A percentile compares a stretch with the other conserved stretches of the same genome.
These are phyloP conservation scores for Macrophomina tecta DNA, from an alignment of 2,329 filamentous ascomycete genomes.

Conservation along the genomic window DNA sequence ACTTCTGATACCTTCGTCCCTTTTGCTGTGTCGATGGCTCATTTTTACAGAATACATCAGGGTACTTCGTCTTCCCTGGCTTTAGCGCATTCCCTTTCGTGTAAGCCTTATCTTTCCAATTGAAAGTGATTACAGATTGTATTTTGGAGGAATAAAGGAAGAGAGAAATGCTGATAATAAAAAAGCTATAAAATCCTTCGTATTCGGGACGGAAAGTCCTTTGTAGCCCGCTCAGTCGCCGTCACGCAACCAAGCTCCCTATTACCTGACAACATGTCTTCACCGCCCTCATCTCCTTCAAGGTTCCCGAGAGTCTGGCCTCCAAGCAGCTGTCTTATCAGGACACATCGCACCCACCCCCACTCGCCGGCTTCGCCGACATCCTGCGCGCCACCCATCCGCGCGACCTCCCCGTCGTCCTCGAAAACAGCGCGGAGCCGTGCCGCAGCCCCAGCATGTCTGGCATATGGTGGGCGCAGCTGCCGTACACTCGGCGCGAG, in stretches of 20 bases:
- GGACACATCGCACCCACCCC: neutral
- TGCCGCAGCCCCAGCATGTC: neutral
- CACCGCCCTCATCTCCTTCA: conserved; percentile 3
- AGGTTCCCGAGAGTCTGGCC: neutral
- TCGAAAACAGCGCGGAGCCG: neutral
- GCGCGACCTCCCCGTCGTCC: conserved; percentile 3
- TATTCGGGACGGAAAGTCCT: neutral
- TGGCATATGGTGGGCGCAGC: neutral
- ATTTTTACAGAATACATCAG: conserved; percentile 1
- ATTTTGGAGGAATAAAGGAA: neutral
- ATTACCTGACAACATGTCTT: neutral
- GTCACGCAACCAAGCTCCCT: neutral
- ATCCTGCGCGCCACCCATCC: neutral
- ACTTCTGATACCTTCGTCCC: neutral
- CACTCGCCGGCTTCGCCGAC: neutral
- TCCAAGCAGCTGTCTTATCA: neutral
- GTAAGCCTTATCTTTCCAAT: neutral
- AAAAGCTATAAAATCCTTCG: neutral
- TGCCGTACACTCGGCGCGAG: neutral
- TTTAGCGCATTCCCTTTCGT: neutral
- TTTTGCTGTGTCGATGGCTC: neutral
- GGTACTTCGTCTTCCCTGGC: neutral
- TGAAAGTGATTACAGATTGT: neutral
- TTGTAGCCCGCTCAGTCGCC: neutral
- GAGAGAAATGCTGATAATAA: neutral